These are phyloP conservation scores for Mercurialis annua DNA, from an alignment of 345 rosid species.

Conservation along the genomic window DNA sequence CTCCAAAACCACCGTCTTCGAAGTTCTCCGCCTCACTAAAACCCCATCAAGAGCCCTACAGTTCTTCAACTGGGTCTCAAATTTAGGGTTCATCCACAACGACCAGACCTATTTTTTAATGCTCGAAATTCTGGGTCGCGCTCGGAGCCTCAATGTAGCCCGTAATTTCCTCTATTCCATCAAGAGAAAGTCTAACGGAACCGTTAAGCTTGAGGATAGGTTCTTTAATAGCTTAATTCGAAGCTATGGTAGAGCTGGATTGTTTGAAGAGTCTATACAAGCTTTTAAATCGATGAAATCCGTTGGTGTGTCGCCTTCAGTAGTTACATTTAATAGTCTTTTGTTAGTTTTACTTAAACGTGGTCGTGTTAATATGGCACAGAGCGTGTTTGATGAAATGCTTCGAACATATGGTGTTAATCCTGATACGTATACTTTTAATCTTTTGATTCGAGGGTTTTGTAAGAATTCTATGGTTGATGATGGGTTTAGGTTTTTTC, in stretches of 20 bases:
- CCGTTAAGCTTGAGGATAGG: constrained; percentile 54
- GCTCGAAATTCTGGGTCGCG: constrained; percentile 59
- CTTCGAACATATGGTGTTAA: constrained; percentile 63
- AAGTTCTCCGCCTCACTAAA: constrained; percentile 54
- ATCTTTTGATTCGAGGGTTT: constrained; percentile 67
- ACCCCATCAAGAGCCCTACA: constrained; percentile 50
- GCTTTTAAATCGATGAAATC: constrained; percentile 61
- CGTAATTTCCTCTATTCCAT: constrained; percentile 73
- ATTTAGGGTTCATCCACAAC: constrained; percentile 45
- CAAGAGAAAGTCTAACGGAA: constrained; percentile 52
- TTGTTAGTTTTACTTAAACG: constrained; percentile 58
- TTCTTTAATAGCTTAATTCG: constrained; percentile 73
- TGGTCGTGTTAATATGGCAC: constrained; percentile 67
- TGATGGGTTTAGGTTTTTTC: constrained; percentile 57
- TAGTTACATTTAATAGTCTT: constrained; percentile 61
- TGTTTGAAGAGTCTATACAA: constrained; percentile 65
- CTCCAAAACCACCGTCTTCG: constrained; percentile 52
- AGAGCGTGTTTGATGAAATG: constrained; percentile 72
- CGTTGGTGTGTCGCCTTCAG: constrained; percentile 65
- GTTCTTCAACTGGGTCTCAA: constrained; percentile 61
- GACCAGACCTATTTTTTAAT: constrained; percentile 55
- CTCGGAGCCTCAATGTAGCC: constrained; percentile 61
- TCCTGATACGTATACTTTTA: constrained; percentile 68
- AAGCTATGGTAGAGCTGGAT: constrained; percentile 62
- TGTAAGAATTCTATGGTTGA: constrained; percentile 71